These are phyloP conservation scores for Entomortierella parvispora DNA, from an alignment of 192 early-diverging fungal species.

Conservation along the genomic window DNA sequence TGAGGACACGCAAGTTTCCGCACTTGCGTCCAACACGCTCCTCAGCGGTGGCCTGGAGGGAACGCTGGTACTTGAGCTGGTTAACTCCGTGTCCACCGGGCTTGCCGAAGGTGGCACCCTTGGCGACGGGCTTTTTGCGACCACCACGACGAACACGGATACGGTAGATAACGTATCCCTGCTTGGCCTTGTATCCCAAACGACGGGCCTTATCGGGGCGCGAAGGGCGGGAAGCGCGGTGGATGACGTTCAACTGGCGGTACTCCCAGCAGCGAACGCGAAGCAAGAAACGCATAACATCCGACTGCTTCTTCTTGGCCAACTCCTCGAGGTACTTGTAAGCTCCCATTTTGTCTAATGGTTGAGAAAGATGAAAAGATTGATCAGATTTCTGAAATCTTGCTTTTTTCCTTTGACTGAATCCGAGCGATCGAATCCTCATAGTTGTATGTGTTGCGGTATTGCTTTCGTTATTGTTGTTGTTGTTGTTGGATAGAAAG, in stretches of 20 bases:
- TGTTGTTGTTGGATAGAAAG: too few relatives aligned
- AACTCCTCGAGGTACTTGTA: slow-evolving; percentile 96
- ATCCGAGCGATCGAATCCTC: too few relatives aligned
- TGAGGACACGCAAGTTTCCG: slow-evolving; percentile 97
- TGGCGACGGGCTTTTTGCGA: slow-evolving; percentile 96
- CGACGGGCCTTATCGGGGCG: slow-evolving; percentile 99
- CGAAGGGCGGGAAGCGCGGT: slow-evolving; percentile 97
- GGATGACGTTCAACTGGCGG: slow-evolving; percentile 98
- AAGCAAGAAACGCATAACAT: slow-evolving; percentile 98
- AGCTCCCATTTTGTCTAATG: slow-evolving; percentile 58
- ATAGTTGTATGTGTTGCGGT: too few relatives aligned
- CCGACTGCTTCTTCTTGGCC: slow-evolving; percentile 92
- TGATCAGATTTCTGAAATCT: too few relatives aligned
- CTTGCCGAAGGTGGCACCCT: slow-evolving; percentile 99
- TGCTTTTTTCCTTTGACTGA: background rate
- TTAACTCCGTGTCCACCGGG: slow-evolving; percentile 97
- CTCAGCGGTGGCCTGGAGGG: slow-evolving; percentile 93
- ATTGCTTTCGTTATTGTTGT: too few relatives aligned
- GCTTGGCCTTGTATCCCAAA: slow-evolving; percentile 99
- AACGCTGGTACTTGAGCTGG: slow-evolving; percentile 99
- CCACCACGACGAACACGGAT: slow-evolving; percentile 98
- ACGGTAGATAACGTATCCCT: slow-evolving; percentile 99
- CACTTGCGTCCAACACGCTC: slow-evolving; percentile 98
- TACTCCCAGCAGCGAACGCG: slow-evolving; percentile 98
- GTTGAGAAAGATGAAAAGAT: background rate